Conservation (phyloP, 768 basidiomycete species). For the Leccinum sublutescens region DNA sequence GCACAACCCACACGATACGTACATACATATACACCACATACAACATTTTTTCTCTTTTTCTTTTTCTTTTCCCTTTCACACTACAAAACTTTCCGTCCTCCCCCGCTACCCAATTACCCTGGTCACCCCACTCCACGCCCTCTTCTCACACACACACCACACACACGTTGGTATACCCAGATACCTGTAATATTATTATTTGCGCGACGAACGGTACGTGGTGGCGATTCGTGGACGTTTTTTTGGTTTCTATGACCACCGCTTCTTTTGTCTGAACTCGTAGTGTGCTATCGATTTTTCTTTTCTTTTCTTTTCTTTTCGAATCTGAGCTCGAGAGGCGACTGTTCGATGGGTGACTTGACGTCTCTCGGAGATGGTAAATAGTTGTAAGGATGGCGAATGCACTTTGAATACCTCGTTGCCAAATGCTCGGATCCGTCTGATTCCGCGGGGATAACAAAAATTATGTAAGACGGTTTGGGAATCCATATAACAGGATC, state of each 20-base stretch:
- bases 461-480: too few species aligned
- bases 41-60: slow-evolving; percentile 1
- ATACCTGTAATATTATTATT: slow-evolving; percentile 40
- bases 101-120: background rate
- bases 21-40: background rate
- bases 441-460: too few species aligned
- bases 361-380: background rate
- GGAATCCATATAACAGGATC: too few species aligned
- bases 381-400: background rate
- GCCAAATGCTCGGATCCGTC: too few species aligned
- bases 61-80: slow-evolving; percentile 17
- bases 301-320: background rate
- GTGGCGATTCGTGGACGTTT: background rate
- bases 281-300: background rate
- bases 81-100: background rate
- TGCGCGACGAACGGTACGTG: slow-evolving; percentile 5
- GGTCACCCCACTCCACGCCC: background rate
- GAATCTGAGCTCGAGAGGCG: background rate
- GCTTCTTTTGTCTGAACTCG: background rate
- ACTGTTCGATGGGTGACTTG: background rate
- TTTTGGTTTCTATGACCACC: background rate
- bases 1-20: background rate
- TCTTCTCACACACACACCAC: background rate
- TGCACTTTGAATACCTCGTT: too few species aligned
- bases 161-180: slow-evolving; percentile 29